Evolutionary conservation across 805 yeast species (phyloP).

Genomic region (Zygotorulaspora chibaensis): DNA sequence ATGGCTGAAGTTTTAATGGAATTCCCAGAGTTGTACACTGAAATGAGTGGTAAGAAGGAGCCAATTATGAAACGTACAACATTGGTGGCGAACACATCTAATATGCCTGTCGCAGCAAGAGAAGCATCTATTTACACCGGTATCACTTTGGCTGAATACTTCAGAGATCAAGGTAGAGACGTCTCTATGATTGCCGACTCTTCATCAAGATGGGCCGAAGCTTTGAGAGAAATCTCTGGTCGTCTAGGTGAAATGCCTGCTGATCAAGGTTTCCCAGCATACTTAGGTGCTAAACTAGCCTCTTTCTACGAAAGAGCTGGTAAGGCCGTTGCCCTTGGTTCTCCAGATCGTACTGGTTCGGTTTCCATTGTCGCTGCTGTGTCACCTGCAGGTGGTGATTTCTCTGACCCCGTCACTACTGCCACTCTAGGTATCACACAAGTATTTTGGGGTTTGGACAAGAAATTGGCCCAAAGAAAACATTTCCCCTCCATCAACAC

Average conservation of each 20-base stretch:
- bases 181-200: conserved; percentile 99
- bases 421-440: conserved; percentile 99
- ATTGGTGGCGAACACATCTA: conserved; percentile 96
- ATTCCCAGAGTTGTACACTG: conserved; percentile 95
- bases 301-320: conserved; percentile 99
- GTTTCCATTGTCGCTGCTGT: conserved; percentile 99
- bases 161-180: conserved; percentile 99
- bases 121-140: conserved; percentile 99
- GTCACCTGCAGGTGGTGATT: conserved; percentile 99
- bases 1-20: conserved; percentile 49
- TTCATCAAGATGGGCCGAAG: conserved; percentile 99
- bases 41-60: conserved; percentile 87
- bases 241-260: conserved; percentile 99
- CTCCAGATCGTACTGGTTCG: conserved; percentile 94
- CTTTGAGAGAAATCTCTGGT: conserved; percentile 98
- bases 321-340: conserved; percentile 89
- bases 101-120: conserved; percentile 99
- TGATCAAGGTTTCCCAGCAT: conserved; percentile 99
- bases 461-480: conserved; percentile 98
- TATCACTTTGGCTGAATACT: conserved; percentile 96
- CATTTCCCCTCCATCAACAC: conserved; percentile 99
- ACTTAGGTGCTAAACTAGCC: conserved; percentile 96
- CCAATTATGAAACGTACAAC: conserved; percentile 99
- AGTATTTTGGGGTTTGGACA: conserved; percentile 99
- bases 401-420: conserved; percentile 99